These are phyloP conservation scores for Ganoderma lingzhi DNA, from an alignment of 1,284 basidiomycete species.

Conservation along the genomic window DNA sequence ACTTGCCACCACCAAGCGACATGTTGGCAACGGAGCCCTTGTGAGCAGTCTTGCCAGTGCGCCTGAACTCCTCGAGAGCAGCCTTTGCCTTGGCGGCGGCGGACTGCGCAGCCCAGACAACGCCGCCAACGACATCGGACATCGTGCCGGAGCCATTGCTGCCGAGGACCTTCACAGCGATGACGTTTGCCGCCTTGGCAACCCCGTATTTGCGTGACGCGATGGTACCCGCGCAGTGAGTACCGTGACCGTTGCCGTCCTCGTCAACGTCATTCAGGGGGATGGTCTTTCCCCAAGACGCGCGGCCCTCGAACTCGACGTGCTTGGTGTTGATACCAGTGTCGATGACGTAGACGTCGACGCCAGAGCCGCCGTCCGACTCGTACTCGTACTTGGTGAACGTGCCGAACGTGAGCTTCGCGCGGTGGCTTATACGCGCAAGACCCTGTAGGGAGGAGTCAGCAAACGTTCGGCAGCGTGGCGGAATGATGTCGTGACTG, in stretches of 20 bases:
- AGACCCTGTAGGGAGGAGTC: conserved; percentile 70
- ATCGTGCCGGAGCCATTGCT: conserved; percentile 95
- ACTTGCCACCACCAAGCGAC: conserved; percentile 97
- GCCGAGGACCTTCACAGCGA: conserved; percentile 98
- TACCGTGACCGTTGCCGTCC: conserved; percentile 51
- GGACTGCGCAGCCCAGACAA: conserved; percentile 81
- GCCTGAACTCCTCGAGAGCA: conserved; percentile 69
- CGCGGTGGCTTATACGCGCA: conserved; percentile 93
- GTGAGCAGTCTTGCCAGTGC: conserved; percentile 51
- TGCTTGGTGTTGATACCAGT: conserved; percentile 93
- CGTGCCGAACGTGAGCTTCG: conserved; percentile 80
- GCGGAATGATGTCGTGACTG: background rate
- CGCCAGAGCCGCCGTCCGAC: conserved; percentile 83
- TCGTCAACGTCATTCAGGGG: conserved; percentile 61
- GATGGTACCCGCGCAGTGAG: conserved; percentile 52
- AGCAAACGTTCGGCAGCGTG: conserved; percentile 12
- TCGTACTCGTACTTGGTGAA: conserved; percentile 91
- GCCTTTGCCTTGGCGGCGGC: conserved; percentile 66
- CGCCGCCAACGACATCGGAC: conserved; percentile 93
- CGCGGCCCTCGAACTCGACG: conserved; percentile 78
- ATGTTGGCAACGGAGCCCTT: conserved; percentile 99
- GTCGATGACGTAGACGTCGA: conserved; percentile 75
- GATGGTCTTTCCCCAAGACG: conserved; percentile 49
- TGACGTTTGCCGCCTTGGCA: conserved; percentile 91
- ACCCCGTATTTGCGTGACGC: conserved; percentile 79